Conservation (phyloP, 2,329 filamentous ascomycete species). For the Neofusicoccum sp. region DNA sequence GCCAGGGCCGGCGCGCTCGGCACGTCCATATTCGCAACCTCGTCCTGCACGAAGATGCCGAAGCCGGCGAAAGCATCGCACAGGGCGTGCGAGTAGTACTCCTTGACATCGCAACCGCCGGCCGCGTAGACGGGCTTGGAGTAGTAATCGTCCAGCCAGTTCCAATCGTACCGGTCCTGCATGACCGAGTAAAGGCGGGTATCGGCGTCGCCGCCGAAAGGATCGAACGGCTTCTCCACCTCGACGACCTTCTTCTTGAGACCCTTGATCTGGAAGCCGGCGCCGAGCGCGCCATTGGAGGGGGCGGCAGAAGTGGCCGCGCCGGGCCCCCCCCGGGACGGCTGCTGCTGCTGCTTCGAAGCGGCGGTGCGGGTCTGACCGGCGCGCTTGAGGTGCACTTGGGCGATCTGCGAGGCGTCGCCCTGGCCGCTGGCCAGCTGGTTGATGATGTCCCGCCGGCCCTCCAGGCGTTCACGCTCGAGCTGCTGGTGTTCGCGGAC, state of each 20-base stretch:
- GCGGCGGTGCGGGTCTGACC: constrained; percentile 57
- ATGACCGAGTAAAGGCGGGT: constrained; percentile 65
- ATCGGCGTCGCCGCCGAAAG: constrained; percentile 74
- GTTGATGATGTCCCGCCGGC: constrained; percentile 67
- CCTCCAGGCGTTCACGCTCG: constrained; percentile 63
- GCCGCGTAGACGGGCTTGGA: constrained; percentile 66
- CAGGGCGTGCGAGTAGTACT: constrained; percentile 78
- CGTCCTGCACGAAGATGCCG: constrained; percentile 82
- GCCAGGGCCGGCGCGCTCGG: constrained; percentile 33
- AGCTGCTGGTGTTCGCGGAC: constrained; percentile 64
- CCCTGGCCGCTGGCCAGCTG: constrained; percentile 63
- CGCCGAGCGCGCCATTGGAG: constrained; percentile 25
- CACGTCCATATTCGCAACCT: constrained; percentile 48
- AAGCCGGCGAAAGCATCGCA: constrained; percentile 89
- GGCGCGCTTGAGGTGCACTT: constrained; percentile 64
- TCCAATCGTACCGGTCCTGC: constrained; percentile 69
- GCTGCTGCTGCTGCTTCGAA: constrained; percentile 14
- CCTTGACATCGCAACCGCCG: constrained; percentile 78
- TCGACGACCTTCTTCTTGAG: constrained; percentile 65
- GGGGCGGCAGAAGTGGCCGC: constrained; percentile 20
- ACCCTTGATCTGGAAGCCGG: constrained; percentile 68
- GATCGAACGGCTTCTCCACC: constrained; percentile 77
- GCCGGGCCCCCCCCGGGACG: background rate
- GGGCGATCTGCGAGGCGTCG: constrained; percentile 56
- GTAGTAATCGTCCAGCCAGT: constrained; percentile 67